Conservation (phyloP, 805 yeast species). For the Candida gorgasii region DNA sequence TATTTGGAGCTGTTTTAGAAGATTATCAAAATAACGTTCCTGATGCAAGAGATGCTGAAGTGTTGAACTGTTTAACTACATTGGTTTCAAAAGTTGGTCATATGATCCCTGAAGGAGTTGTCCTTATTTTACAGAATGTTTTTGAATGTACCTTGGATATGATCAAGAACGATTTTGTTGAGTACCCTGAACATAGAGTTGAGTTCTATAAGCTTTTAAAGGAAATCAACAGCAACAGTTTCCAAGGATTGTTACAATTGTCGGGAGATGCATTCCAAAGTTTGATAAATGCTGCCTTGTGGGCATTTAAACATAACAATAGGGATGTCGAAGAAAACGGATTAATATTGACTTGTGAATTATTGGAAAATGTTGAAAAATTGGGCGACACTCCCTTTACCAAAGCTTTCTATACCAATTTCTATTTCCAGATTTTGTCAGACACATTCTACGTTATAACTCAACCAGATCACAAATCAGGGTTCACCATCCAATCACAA, state of each 20-base stretch:
- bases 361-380: conserved; percentile 80
- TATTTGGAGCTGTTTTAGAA: conserved; percentile 80
- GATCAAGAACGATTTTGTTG: conserved; percentile 94
- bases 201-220: conserved; percentile 90
- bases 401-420: conserved; percentile 82
- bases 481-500: conserved; percentile 85
- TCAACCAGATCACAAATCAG: conserved; percentile 97
- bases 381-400: conserved; percentile 73
- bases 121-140: conserved; percentile 81
- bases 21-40: conserved; percentile 90
- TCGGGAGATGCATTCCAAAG: conserved; percentile 92
- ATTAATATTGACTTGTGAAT: conserved; percentile 76
- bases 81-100: conserved; percentile 85
- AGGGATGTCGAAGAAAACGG: conserved; percentile 96
- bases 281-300: conserved; percentile 88
- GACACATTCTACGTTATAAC: conserved; percentile 93
- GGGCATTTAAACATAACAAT: conserved; percentile 98
- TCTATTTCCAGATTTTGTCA: conserved; percentile 82
- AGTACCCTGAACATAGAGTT: conserved; percentile 96
- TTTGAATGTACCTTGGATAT: conserved; percentile 92
- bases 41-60: conserved; percentile 98
- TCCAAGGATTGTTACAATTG: conserved; percentile 80
- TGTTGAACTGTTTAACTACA: conserved; percentile 89
- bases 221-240: conserved; percentile 82
- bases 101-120: conserved; percentile 86